Base-by-base conservation (phyloP, 164 flowering plant species). In the Cinnamomum micranthum region DNA sequence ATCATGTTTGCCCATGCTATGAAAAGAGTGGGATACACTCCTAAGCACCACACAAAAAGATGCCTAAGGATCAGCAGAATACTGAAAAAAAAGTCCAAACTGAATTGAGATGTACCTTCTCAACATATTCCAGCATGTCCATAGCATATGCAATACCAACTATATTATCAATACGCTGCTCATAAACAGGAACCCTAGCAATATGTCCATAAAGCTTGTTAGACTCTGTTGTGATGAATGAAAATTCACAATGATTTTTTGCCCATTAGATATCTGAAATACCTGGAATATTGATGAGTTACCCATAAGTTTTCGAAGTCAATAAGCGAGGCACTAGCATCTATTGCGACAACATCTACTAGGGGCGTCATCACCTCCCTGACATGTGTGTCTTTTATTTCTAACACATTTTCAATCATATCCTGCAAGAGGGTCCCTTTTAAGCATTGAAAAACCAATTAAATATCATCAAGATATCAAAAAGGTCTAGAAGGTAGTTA, bases 301-400 rank as follows among this genome's bases (percentile, higher is more conserved):
- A 91, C 87, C 97, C 98, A 96, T 74, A 90, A 79, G 74, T 79
- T 78, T 59, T 94, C 94, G 80, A 96, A 96, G 74, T 94, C 97
- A 69, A 87, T 76, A 60, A 94, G 91, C 65, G 92, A 86, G 72
- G 97, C 94, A 84, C 96, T 84, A 68, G 89, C 85, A 86, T 96
- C 99, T 81, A 96, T 96, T 20, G 98, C 99, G 77, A 96, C 97
- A 62, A 96, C 97, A 88, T 96, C 99, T 69, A 96, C 92, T 74
- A 96, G 91, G 76, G 99, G 99, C 47, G 99, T 94, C 98, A 96
- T 96, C 81, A 96, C 99, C 84, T 96, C 99, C 78, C 97, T 86
- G 68, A 96, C 98, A 85, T 91, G 91, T 31, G 97, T 96, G 81
- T 96, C 99, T 86, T 96, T 94, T 72, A 96, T 94, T 85, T 96